Conservation (phyloP, 441 rosid species). For the Eugenia klotzschiana region DNA sequence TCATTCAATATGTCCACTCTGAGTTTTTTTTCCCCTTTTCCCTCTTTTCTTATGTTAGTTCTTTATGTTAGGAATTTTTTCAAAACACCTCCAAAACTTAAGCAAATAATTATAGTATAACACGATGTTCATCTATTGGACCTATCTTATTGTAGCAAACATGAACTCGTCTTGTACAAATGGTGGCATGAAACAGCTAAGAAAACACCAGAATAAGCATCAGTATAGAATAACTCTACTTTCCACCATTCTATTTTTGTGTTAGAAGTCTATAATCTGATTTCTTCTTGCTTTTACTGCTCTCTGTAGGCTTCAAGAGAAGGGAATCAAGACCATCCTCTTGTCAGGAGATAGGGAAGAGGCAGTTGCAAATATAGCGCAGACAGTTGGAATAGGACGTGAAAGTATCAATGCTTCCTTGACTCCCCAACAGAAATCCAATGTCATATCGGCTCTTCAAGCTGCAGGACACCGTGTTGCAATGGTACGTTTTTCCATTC, state of each 20-base stretch:
- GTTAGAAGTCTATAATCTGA: neutral
- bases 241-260: neutral
- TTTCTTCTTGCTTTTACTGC: neutral
- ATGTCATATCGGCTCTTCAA: constrained; percentile 60
- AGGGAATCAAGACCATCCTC: constrained; percentile 68
- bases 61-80: neutral
- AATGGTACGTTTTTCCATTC: constrained; percentile 32
- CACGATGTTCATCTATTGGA: neutral
- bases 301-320: constrained; percentile 46
- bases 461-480: constrained; percentile 71
- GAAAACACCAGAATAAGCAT: neutral
- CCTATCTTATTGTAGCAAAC: neutral
- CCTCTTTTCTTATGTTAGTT: neutral
- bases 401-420: constrained; percentile 53
- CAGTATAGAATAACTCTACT: neutral
- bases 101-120: neutral
- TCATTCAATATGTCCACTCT: neutral
- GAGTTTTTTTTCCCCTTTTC: neutral
- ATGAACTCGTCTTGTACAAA: neutral
- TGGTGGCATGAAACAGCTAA: neutral
- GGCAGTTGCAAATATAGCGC: constrained; percentile 78
- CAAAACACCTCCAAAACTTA: neutral
- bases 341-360: constrained; percentile 96
- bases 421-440: constrained; percentile 67
- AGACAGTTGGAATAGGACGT: constrained; percentile 49